Percentiles rank a stretch among this genome's conserved stretches.
phyloP scores from a whole-genome alignment of 768 basidiomycete species.

The Mrakia frigida region DNA sequence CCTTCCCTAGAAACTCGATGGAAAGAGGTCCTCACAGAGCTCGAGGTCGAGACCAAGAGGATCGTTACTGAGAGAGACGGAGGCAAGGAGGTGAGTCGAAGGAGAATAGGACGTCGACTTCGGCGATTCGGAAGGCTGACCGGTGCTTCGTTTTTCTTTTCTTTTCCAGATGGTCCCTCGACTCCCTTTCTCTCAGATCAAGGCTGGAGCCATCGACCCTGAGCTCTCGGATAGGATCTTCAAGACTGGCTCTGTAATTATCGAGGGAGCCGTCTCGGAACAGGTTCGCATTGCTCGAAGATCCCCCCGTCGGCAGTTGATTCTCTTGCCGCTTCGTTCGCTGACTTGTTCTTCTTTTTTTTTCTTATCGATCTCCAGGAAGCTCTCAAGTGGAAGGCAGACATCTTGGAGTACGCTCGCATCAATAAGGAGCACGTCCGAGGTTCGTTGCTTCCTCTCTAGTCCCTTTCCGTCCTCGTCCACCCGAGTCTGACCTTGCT shows the following conservation, averaged over 20 bases:
- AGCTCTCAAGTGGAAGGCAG: constrained; percentile 57
- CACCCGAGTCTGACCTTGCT: not conserved
- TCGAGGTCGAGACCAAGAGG: constrained; percentile 51
- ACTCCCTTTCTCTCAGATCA: constrained; percentile 23
- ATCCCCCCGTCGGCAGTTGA: no score
- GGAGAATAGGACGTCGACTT: not conserved
- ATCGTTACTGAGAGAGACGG: constrained; percentile 53
- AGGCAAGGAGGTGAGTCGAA: constrained; percentile 9
- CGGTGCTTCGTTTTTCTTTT: not conserved
- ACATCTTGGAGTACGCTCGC: constrained; percentile 56
- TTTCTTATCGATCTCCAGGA: constrained; percentile 40
- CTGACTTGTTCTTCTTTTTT: not conserved
- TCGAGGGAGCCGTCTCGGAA: constrained; percentile 55
- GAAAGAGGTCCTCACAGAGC: constrained; percentile 54
- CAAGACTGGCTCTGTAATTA: constrained; percentile 54
- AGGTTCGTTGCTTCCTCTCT: constrained; percentile 46
- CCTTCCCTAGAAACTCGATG: constrained; percentile 51
- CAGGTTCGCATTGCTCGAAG: constrained; percentile 30
- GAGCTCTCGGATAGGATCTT: constrained; percentile 47
- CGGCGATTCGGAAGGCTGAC: not conserved
- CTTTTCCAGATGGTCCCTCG: constrained; percentile 12
- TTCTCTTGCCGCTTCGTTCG: not conserved
- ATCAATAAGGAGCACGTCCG: constrained; percentile 53
- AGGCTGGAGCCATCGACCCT: not conserved
- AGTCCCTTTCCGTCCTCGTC: not conserved